Evolutionary conservation across 805 yeast genomes (phyloP), one percentile per base, ranked within the genome.

Genomic region (Cyberlindnera mississippiensis): DNA sequence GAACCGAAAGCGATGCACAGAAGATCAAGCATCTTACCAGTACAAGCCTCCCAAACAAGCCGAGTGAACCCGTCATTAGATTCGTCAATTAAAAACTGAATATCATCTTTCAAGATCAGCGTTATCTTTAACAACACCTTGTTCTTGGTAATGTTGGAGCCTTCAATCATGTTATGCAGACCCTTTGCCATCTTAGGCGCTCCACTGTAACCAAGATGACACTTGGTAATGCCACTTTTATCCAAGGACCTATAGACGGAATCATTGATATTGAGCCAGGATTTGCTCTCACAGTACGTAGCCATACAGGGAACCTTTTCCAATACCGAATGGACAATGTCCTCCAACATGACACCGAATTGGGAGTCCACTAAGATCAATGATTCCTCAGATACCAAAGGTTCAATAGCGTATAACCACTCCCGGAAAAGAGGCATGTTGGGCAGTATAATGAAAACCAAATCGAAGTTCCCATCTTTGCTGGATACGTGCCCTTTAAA

Each of bases 291-390:
- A 27, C 29, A 12, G 32, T 15, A 16, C 11, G 19, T 6, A 12
- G 18, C 32, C 17, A 15, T 11, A 15, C 32, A 29, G 18, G 32
- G 32, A 14, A 15, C 19, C 11, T 11, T 8, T 8, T 14, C 7
- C 32, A 40, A 14, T 2, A 14, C 13, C 14, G 17, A 19, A 13
- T 31, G 30, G 14, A 35, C 35, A 24, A 6, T 11, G 27, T 40
- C 24, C 37, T 51, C 56, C 18, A 44, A 39, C 12, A 41, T 35
- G 3, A 48, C 35, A 6, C 56, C 53, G 11, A 41, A 33, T 7
- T 38, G 28, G 5, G 46, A 45, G 28, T 53, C 57, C 27, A 50
- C 42, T 6, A 50, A 16, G 9, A 51, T 33, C 28, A 46, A 27
- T 2, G 55, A 33, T 3, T 35, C 33, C 12, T 20, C 11, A 1